phyloP scores from a whole-genome alignment of 192 early-diverging fungal species.

The Backusella psychrophila region DNA sequence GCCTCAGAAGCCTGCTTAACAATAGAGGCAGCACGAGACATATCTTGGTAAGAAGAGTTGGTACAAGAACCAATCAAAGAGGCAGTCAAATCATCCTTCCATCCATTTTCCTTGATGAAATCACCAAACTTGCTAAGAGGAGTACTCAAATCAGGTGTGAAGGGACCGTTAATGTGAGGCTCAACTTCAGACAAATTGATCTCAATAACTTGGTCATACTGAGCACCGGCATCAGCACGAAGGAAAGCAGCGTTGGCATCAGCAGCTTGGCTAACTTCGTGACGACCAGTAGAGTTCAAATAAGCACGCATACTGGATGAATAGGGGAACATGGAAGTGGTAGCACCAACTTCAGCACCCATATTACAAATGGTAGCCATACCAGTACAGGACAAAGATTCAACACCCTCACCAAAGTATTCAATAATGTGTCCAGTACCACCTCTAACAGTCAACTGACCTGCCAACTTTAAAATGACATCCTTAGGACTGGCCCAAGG shows the following conservation, averaged over 20 bases:
- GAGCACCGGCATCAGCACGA: conserved; percentile 64
- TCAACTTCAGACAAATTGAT: conserved; percentile 88
- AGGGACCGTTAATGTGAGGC: conserved; percentile 98
- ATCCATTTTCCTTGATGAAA: conserved; percentile 75
- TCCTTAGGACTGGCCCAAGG: conserved; percentile 96
- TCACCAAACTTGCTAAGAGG: conserved; percentile 86
- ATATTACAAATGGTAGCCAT: conserved; percentile 99
- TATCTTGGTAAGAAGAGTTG: conserved; percentile 97
- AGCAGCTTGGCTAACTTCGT: conserved; percentile 73
- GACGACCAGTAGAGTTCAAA: conserved; percentile 79
- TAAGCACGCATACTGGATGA: conserved; percentile 83
- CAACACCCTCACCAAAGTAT: conserved; percentile 93
- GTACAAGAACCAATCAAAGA: conserved; percentile 97
- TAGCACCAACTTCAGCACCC: conserved; percentile 98
- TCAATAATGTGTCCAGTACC: conserved; percentile 97
- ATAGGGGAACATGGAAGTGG: conserved; percentile 97
- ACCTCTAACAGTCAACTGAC: conserved; percentile 76
- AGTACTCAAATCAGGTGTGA: conserved; percentile 95
- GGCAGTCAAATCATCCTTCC: conserved; percentile 83
- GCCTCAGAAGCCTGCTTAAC: conserved; percentile 82
- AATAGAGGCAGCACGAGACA: conserved; percentile 86
- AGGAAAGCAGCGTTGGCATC: conserved; percentile 59
- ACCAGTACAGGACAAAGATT: conserved; percentile 92
- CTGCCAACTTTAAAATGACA: conserved; percentile 73
- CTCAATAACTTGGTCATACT: conserved; percentile 95